Percentiles rank a stretch among this genome's conserved stretches.
These are phyloP conservation scores for Wallacemonas sp. DNA, from an alignment of 208 protist genomes.

Conservation along the genomic window DNA sequence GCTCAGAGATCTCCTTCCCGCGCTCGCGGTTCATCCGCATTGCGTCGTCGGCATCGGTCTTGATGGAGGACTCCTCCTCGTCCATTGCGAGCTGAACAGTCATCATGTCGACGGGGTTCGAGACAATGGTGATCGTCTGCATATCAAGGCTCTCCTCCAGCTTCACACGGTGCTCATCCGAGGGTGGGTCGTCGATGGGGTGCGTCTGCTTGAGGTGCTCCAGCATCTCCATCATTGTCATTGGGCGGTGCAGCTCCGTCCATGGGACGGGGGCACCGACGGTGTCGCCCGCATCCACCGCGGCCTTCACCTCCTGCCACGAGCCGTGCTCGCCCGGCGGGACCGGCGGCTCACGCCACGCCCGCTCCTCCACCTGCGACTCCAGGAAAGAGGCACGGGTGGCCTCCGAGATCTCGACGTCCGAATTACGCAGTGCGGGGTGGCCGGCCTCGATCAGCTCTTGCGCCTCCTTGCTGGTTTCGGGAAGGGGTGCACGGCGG, in stretches of 20 bases:
- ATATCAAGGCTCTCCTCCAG: slow-evolving; percentile 45
- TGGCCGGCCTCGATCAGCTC: slow-evolving; percentile 80
- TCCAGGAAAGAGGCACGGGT: slow-evolving; percentile 75
- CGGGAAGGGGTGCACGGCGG: slow-evolving; percentile 65
- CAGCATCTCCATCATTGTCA: slow-evolving; percentile 80
- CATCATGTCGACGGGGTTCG: slow-evolving; percentile 57
- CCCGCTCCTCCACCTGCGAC: slow-evolving; percentile 81
- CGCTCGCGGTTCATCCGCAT: slow-evolving; percentile 26
- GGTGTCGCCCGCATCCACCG: slow-evolving; percentile 62
- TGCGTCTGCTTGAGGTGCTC: slow-evolving; percentile 28
- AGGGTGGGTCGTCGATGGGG: slow-evolving; percentile 73
- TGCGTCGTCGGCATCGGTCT: slow-evolving; percentile 19
- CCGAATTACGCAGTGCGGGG: slow-evolving; percentile 50
- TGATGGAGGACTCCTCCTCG: slow-evolving; percentile 10
- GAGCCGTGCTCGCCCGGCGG: slow-evolving; percentile 84
- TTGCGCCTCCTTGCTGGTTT: slow-evolving; percentile 42
- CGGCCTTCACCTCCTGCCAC: slow-evolving; percentile 83
- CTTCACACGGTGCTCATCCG: slow-evolving; percentile 58
- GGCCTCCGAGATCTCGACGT: slow-evolving; percentile 67
- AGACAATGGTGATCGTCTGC: slow-evolving; percentile 73
- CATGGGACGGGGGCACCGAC: slow-evolving; percentile 54
- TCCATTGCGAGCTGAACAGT: slow-evolving; percentile 33
- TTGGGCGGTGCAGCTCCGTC: slow-evolving; percentile 57
- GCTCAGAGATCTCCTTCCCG: slow-evolving; percentile 45
- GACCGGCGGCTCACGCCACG: slow-evolving; percentile 85